Evolutionary conservation across 805 yeast species (phyloP), one percentile per base, ranked within the genome.

Genomic region (Wickerhamomyces mucosus): DNA sequence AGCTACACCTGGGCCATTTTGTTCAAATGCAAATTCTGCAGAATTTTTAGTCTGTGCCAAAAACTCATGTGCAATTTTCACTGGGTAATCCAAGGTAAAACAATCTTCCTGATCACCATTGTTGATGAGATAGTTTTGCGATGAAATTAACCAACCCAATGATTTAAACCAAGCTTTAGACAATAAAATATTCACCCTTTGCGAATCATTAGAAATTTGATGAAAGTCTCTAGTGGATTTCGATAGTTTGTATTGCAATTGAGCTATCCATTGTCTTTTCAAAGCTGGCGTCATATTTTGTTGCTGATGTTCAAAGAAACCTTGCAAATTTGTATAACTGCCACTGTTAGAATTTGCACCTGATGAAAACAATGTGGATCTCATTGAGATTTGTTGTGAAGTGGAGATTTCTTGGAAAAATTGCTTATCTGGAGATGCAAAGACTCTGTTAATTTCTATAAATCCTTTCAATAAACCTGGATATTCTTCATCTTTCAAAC

Each of bases 151-250:
- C 49, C 51, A 46, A 9, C 43, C 49, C 21, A 46, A 36, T 23
- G 43, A 36, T 25, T 46, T 46, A 12, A 46, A 31, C 49, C 49
- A 46, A 2, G 48, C 38, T 33, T 42, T 46, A 12, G 51, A 45
- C 12, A 45, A 27, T 16, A 37, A 27, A 6, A 45, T 43, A 17
- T 45, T 46, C 7, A 45, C 45, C 24, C 36, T 43, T 26, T 46
- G 51, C 2, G 51, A 42, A 25, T 38, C 48, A n/a, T 33, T 33
- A 6, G 31, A 25, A 8, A 42, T 38, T 15, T 31, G 27, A 11
- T 34, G 30, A 16, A 24, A 24, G 10, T 39, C 37, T 14, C 37
- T 16, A 12, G 26, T 35, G n/a, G 30, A 35, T 15, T 33, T 31
- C 12, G 36, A 41, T 18, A 46, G 28, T 19, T 43, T 46, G 31